Base-by-base conservation (phyloP, 2,329 filamentous ascomycete species). In the Colletotrichum sp. region DNA sequence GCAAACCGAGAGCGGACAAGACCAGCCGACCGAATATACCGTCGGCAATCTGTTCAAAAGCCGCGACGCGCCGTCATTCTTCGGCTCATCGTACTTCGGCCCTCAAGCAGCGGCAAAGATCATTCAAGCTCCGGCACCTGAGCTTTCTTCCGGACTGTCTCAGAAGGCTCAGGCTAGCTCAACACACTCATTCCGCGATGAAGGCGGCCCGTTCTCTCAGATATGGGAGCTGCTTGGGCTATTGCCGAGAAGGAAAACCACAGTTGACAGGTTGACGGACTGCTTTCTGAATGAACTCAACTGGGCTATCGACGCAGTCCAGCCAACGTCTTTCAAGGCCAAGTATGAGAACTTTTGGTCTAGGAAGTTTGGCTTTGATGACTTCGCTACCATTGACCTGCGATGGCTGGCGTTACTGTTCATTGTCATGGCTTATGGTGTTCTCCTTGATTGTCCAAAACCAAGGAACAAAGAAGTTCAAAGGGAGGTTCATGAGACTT, bases 341-440 rank as follows among this genome's bases (percentile, higher is more conserved):
- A 83, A 83, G 39, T 86, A 86, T 77, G 81, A 84, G 32, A 79
- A 77, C 11, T 86, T 87, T 63, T 87, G 84, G 84, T 79, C 80
- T 6, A 74, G 84, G 4, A 85, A 84, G 64, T 85, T 82, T 57
- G 85, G 85, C 22, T 83, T 83, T 57, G 85, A 86, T 60, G 84
- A 86, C 73, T 81, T 86, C 30, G 81, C 83, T 1, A 82, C 82
- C 3, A 81, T 86, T 6, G 85, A 86, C 74, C 78, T 87, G 9
- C 80, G 85, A 3, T 87, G 85, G 85, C 80, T 86, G n/a, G 82
- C 84, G 15, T 78, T 86, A 22, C 76, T 86, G 0, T 86, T 87
- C 71, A 85, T 86, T 19, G 82, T 86, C 7, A 79, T 87, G 13
- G 84, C 85, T 13, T 85, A 84, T 63, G 83, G 84, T 3, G 84